Evolutionary conservation across 306 rosid genomes (phyloP).

Genomic region (Quillaja saponaria): DNA sequence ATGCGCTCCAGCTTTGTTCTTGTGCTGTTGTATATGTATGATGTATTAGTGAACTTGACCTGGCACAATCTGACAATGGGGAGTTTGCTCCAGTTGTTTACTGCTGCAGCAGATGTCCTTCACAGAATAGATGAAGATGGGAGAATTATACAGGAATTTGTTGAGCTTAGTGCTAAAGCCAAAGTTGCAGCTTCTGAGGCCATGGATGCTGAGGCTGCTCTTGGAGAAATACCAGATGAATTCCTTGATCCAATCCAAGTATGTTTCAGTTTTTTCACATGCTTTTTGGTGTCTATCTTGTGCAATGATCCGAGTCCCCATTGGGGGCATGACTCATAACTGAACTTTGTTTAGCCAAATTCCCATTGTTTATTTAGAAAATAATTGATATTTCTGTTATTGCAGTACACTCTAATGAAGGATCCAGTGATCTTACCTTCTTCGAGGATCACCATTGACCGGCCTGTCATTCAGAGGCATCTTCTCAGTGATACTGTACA

Average conservation of each 20-base stretch:
- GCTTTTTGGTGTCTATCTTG: background rate
- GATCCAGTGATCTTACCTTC: constrained; percentile 99
- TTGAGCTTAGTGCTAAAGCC: constrained; percentile 85
- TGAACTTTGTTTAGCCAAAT: background rate
- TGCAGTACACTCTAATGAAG: constrained; percentile 96
- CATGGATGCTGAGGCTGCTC: constrained; percentile 86
- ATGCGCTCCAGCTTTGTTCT: constrained; percentile 8
- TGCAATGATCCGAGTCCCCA: too few relatives aligned
- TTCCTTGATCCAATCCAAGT: constrained; percentile 99
- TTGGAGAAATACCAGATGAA: constrained; percentile 99
- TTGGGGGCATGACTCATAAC: too few relatives aligned
- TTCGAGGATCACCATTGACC: constrained; percentile 84
- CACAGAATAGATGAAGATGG: constrained; percentile 81
- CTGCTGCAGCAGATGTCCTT: constrained; percentile 87
- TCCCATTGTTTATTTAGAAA: too few relatives aligned
- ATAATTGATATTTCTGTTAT: background rate
- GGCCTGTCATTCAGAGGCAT: constrained; percentile 95
- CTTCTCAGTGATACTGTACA: constrained; percentile 87
- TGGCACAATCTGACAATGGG: constrained; percentile 29
- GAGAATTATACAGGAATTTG: constrained; percentile 75
- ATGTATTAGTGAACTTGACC: constrained; percentile 10
- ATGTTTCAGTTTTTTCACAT: constrained; percentile 17
- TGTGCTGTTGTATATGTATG: background rate
- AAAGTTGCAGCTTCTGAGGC: constrained; percentile 93
- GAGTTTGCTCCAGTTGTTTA: constrained; percentile 69